Evolutionary conservation across 2,329 filamentous ascomycete species (phyloP).

Genomic region (Aspergillus luchuensis): DNA sequence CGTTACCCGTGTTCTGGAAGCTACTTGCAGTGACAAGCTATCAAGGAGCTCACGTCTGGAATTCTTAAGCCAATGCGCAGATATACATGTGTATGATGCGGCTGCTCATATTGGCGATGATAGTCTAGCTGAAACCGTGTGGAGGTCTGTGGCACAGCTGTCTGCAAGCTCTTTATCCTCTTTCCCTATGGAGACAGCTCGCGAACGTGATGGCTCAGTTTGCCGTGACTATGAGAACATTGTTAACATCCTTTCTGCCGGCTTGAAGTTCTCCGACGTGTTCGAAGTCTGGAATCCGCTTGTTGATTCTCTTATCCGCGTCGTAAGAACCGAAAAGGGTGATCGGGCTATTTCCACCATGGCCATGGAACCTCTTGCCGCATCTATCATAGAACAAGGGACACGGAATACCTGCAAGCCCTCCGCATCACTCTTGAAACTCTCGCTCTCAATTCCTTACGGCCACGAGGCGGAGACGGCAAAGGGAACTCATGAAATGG

Average conservation of each 20-base stretch:
- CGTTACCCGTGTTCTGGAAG: slow-evolving; percentile 34
- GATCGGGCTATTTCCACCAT: slow-evolving; percentile 67
- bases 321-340: slow-evolving; percentile 65
- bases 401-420: slow-evolving; percentile 38
- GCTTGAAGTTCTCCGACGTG: slow-evolving; percentile 42
- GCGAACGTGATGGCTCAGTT: slow-evolving; percentile 56
- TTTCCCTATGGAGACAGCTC: slow-evolving; percentile 42
- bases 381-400: slow-evolving; percentile 45
- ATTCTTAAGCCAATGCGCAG: slow-evolving; percentile 41
- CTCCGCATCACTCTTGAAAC: slow-evolving; percentile 33
- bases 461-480: slow-evolving; percentile 14
- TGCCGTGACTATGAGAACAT: slow-evolving; percentile 68
- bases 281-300: slow-evolving; percentile 51
- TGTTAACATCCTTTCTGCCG: slow-evolving; percentile 66
- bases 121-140: slow-evolving; percentile 31
- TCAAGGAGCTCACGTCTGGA: slow-evolving; percentile 42
- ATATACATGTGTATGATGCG: slow-evolving; percentile 25
- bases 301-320: slow-evolving; percentile 58
- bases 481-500: neutral
- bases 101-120: slow-evolving; percentile 13
- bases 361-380: slow-evolving; percentile 71
- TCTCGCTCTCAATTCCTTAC: slow-evolving; percentile 40
- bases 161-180: slow-evolving; percentile 45
- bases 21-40: slow-evolving; percentile 36
- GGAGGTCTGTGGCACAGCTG: slow-evolving; percentile 39